These are phyloP conservation scores for Circinella umbellata DNA, from an alignment of 371 early-diverging fungal genomes.

Conservation along the genomic window DNA sequence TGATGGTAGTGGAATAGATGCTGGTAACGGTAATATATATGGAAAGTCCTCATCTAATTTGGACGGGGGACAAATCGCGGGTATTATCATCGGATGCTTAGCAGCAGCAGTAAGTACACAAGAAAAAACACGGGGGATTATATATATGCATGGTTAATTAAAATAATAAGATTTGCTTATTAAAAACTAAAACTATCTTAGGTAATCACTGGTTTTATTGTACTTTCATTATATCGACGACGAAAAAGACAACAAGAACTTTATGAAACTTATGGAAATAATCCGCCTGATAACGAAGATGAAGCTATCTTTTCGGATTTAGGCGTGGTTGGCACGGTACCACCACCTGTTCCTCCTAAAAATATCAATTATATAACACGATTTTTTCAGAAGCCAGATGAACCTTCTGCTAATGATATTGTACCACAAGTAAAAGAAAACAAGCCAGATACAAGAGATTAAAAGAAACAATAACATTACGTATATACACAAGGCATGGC, in stretches of 20 bases:
- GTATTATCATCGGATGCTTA: constrained; percentile 9
- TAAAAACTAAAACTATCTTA: background rate
- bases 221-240: background rate
- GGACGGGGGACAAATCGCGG: constrained; percentile 7
- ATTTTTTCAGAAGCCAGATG: constrained; percentile 6
- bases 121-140: too few relatives aligned
- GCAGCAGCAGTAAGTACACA: background rate
- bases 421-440: background rate
- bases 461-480: background rate
- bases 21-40: background rate
- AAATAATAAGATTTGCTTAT: background rate
- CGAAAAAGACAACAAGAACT: background rate
- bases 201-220: background rate
- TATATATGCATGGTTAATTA: too few relatives aligned
- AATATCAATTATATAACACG: background rate
- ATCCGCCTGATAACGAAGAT: constrained; percentile 3
- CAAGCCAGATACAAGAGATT: background rate
- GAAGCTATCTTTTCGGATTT: background rate
- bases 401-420: constrained; percentile 3
- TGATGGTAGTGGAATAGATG: background rate
- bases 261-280: constrained; percentile 3
- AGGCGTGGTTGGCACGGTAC: background rate
- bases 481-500: too few relatives aligned
- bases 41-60: background rate
- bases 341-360: constrained; percentile 3